Base-by-base conservation (phyloP, 2,329 filamentous ascomycete species). In the Allantophomopsis lycopodina region DNA sequence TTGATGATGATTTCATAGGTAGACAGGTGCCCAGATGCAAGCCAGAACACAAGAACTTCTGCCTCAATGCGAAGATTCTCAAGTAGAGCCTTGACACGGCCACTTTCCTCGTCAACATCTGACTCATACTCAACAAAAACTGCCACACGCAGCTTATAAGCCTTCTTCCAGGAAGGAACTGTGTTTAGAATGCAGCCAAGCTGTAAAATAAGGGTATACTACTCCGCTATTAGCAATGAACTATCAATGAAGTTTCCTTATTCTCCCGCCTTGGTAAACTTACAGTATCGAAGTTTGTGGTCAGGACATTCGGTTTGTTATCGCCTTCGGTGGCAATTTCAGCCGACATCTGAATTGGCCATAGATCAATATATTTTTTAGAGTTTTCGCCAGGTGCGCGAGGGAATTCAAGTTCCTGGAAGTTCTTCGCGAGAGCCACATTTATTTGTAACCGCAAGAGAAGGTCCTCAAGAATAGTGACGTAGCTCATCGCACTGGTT, bases 311-410 rank as follows among this genome's bases (percentile, higher is more conserved):
- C 44, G 69, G 63, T 43, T 69, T 71, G 46, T 69, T 77, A 52
- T 76, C 73, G 1, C 69, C 70, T 46, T 80, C 76, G 1, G 79
- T 66, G 1, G 76, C 73, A 28, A 91, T 73, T 50, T 89, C 83
- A 1, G 85, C 85, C 5, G 85, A 89, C 84, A 94, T 94, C 48
- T 94, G 87, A 39, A 94, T 91, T 0, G 86, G 86, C 86, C 86
- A 94, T 4, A 94, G 62, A 52, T 94, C 86, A 44, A 94, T 84
- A 51, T 80, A 89, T 51, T 77, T 83, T 54, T 89, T 89, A 4
- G 63, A 65, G 39, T 79, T 74, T 5, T 50, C 41, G 14, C 56
- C 52, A 32, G 75, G 65, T 1, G 66, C 57, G 15, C 72, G 66
- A 1, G 86, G 86, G 0, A 85, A 72, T 51, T 91, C 82, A 2